Evolutionary conservation across 2,329 filamentous ascomycete species (phyloP).

Genomic region (Fusarium sp.): DNA sequence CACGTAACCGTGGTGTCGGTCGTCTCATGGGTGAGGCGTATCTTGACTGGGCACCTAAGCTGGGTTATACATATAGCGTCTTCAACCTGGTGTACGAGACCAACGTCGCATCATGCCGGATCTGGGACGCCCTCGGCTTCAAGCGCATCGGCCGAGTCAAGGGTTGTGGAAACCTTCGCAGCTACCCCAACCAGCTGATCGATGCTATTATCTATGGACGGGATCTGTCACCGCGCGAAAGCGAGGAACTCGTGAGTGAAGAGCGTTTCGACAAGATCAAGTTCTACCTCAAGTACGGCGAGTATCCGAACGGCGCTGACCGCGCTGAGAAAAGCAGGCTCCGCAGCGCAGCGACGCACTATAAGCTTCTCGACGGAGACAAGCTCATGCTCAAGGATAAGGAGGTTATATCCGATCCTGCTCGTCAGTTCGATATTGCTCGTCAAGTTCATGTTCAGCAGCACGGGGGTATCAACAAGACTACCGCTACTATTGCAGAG

Average conservation of each 20-base stretch:
- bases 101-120: conserved; percentile 87
- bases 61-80: conserved; percentile 89
- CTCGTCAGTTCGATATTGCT: conserved; percentile 91
- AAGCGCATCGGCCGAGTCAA: conserved; percentile 90
- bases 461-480: conserved; percentile 98
- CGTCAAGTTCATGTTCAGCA: conserved; percentile 77
- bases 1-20: conserved; percentile 79
- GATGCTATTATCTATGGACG: conserved; percentile 84
- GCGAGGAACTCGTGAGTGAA: conserved; percentile 88
- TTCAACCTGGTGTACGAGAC: conserved; percentile 97
- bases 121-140: conserved; percentile 93
- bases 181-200: conserved; percentile 74
- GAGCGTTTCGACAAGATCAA: conserved; percentile 99
- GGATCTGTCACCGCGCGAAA: conserved; percentile 68
- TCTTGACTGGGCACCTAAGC: conserved; percentile 81
- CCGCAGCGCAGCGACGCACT: conserved; percentile 92
- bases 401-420: conserved; percentile 92
- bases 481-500: conserved; percentile 91
- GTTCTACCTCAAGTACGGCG: conserved; percentile 93
- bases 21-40: conserved; percentile 82
- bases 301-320: conserved; percentile 93
- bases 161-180: conserved; percentile 75
- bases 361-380: conserved; percentile 82
- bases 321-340: conserved; percentile 95
- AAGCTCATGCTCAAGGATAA: conserved; percentile 98